phyloP scores from a whole-genome alignment of 2,329 filamentous ascomycete species.

The Colletotrichum siamense region DNA sequence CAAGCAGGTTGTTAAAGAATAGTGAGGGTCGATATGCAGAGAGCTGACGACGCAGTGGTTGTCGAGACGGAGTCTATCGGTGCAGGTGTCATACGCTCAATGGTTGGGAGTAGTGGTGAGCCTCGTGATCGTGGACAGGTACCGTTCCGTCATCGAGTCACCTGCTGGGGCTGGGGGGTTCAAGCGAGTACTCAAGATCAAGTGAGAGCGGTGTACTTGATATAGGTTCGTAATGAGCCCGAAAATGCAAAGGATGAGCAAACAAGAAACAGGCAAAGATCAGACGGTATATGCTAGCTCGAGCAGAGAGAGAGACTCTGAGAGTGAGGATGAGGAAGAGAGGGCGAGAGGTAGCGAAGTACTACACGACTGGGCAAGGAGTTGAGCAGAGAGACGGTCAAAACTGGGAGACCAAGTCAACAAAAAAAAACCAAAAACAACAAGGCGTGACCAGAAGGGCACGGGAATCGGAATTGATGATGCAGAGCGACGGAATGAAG shows the following conservation, averaged over 20 bases:
- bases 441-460: background rate
- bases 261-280: conserved; percentile 10
- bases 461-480: conserved; percentile 6
- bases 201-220: background rate
- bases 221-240: background rate
- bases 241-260: background rate
- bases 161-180: background rate
- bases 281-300: conserved; percentile 14
- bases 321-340: background rate
- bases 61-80: conserved; percentile 4
- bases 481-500: conserved; percentile 2
- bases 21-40: background rate
- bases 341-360: background rate
- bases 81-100: conserved; percentile 18
- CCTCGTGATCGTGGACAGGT: conserved; percentile 17
- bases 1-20: background rate
- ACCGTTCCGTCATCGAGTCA: conserved; percentile 22
- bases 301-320: background rate
- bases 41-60: background rate
- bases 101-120: background rate
- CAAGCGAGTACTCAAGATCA: background rate
- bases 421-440: background rate
- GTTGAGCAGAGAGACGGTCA: background rate
- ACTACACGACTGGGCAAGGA: background rate
- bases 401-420: background rate